phyloP scores from a whole-genome alignment of 2,329 filamentous ascomycete genomes.

The Microdochium paspali region DNA sequence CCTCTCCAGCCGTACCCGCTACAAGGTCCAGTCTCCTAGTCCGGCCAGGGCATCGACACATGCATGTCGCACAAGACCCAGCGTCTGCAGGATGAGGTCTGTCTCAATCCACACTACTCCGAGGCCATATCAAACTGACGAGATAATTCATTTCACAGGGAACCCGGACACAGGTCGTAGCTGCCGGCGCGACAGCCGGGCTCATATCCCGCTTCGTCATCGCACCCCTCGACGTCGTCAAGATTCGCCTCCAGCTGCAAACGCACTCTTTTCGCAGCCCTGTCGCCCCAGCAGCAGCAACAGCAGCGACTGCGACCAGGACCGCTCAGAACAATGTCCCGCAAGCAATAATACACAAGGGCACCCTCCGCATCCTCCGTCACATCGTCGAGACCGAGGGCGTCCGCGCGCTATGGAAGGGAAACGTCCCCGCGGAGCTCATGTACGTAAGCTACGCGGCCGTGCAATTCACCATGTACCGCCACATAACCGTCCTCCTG shows the following conservation, averaged over 20 bases:
- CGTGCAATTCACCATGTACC: conserved; percentile 84
- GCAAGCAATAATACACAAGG: conserved; percentile 52
- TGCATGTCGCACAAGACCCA: conserved; percentile 32
- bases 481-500: conserved; percentile 60
- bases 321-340: conserved; percentile 30
- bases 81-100: conserved; percentile 51
- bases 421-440: conserved; percentile 89
- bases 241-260: conserved; percentile 94
- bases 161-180: conserved; percentile 44
- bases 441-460: conserved; percentile 90
- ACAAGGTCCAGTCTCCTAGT: conserved; percentile 4
- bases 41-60: conserved; percentile 19
- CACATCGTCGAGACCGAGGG: conserved; percentile 77
- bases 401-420: conserved; percentile 86
- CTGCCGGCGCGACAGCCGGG: conserved; percentile 58
- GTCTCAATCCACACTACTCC: conserved; percentile 4
- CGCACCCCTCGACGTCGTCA: conserved; percentile 92
- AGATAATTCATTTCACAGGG: conserved; percentile 28
- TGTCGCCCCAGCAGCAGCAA: conserved; percentile 46
- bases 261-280: conserved; percentile 75
- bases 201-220: conserved; percentile 90
- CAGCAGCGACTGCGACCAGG: no score
- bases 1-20: no score
- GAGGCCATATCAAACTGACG: conserved; percentile 1
- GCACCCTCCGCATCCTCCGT: conserved; percentile 65